phyloP scores from a whole-genome alignment of 2,329 filamentous ascomycete genomes.

The Cladosporium sp. region DNA sequence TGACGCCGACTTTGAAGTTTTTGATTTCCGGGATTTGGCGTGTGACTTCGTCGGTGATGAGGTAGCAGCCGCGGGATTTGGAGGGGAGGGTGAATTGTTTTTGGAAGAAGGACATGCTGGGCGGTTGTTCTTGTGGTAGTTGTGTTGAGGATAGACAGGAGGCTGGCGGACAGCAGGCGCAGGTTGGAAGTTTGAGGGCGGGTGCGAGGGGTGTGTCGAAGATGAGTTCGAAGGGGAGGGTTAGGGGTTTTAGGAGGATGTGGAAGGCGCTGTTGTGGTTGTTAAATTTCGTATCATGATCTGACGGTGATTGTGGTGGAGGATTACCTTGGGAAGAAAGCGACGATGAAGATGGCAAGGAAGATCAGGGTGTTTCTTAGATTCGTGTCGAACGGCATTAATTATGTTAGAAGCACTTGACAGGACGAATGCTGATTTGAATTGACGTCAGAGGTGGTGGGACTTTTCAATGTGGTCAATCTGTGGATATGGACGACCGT shows the following conservation, averaged over 20 bases:
- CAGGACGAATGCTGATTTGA: background rate
- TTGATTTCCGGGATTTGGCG: slow-evolving; percentile 75
- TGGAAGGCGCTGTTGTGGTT: slow-evolving; percentile 42
- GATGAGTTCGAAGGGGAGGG: slow-evolving; percentile 33
- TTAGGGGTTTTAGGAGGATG: slow-evolving; percentile 38
- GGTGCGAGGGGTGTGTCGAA: slow-evolving; percentile 34
- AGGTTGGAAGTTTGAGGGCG: slow-evolving; percentile 30
- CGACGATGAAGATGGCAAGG: slow-evolving; percentile 50
- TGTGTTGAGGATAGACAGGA: slow-evolving; percentile 24
- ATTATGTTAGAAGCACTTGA: too few species aligned
- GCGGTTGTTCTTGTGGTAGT: slow-evolving; percentile 27
- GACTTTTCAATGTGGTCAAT: slow-evolving; percentile 2
- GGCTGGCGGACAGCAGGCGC: slow-evolving; percentile 36
- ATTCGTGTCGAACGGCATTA: slow-evolving; percentile 28
- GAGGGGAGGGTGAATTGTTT: slow-evolving; percentile 79
- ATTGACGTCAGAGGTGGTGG: slow-evolving; percentile 13
- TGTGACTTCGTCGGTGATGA: slow-evolving; percentile 76
- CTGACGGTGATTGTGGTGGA: background rate
- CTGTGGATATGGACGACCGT: background rate
- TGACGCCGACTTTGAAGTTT: slow-evolving; percentile 78
- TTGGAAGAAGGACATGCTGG: slow-evolving; percentile 69
- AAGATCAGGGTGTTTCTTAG: slow-evolving; percentile 47
- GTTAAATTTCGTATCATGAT: slow-evolving; percentile 35
- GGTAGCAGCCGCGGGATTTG: slow-evolving; percentile 79
- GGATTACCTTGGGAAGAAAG: slow-evolving; percentile 46